Evolutionary conservation across 73 alveolate genomes (phyloP).

Genomic region (Paramecium sonneborni): DNA sequence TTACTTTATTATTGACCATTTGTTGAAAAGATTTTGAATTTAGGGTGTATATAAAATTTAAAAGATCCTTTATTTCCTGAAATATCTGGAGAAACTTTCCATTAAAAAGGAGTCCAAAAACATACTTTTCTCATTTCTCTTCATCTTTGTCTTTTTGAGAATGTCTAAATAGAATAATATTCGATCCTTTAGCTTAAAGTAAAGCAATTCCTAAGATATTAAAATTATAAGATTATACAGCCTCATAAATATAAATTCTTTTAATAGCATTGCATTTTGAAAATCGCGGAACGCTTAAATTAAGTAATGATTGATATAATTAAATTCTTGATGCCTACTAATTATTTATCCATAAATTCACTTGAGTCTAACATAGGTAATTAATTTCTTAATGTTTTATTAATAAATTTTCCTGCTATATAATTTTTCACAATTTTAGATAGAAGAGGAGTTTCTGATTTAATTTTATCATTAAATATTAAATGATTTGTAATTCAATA

Average conservation of each 20-base stretch:
- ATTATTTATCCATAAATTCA: conserved; percentile 20
- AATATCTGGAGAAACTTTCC: conserved; percentile 51
- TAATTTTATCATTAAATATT: neutral
- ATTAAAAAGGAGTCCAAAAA: conserved; percentile 17
- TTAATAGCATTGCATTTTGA: neutral
- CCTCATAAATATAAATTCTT: neutral
- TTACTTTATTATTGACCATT: conserved; percentile 32
- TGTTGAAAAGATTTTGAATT: conserved; percentile 33
- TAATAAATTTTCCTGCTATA: conserved; percentile 12
- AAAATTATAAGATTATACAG: neutral
- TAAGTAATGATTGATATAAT: neutral
- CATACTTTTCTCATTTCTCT: neutral
- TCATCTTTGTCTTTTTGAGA: neutral
- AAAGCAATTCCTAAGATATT: conserved; percentile 4
- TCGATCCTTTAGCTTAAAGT: conserved; percentile 24
- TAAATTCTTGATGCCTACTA: neutral
- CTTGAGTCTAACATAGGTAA: neutral
- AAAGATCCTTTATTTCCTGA: conserved; percentile 48
- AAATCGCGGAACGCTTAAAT: conserved; percentile 39
- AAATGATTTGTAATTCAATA: neutral
- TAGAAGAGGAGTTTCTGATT: neutral
- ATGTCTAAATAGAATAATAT: conserved; percentile 47
- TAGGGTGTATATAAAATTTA: neutral
- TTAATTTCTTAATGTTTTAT: conserved; percentile 3
- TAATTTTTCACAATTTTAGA: neutral